Base-by-base conservation (phyloP, 495 filamentous ascomycete species). In the Tuber magnatum region DNA sequence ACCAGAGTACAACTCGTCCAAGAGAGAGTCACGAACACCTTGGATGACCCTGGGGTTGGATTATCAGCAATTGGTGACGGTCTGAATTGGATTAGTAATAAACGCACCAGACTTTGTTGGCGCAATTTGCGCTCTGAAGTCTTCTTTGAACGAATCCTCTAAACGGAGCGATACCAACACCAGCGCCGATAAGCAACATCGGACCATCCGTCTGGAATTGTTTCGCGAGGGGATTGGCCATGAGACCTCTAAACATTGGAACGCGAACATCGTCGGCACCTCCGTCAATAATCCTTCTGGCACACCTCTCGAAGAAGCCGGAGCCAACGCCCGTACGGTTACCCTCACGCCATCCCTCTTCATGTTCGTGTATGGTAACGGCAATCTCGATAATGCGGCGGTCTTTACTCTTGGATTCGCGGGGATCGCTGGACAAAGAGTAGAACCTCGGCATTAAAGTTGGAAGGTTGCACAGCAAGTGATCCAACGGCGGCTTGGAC, bases 201-300 rank as follows among this genome's bases (percentile, higher is more conserved):
- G 95, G 95, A 0, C 95, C 95, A 83, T 98, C 94, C 12, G 91
- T 89, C 9, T 90, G 89, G 81, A 97, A 99, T 81, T 96, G 89
- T 81, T 89, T 91, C 28, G 94, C 94, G 9, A 99, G 87, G 1
- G 95, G 95, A 83, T 99, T 99, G 69, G 93, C 90, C 95, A 99
- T 99, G n/a, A 99, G 86, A 4, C 95, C 95, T 80, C 96, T 93
- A 88, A 99, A 99, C 92, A 99, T 97, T 73, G 96, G 96, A 38
- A 97, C 85, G 72, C 92, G 88, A 46, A 97, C 78, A 74, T 92
- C 87, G 3, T 86, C 75, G 83, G 86, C 83, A 76, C 92, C 88
- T 9, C 90, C 89, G 22, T 88, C 86, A 79, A 93, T 87, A 78
- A 92, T 90, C 74, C 86, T 85, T 20, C 86, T 87, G 0, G 95